A percentile compares a stretch with the other conserved stretches of the same genome.
phyloP scores from a whole-genome alignment of 2,329 filamentous ascomycete species.

The Colletotrichum cordylinicola region DNA sequence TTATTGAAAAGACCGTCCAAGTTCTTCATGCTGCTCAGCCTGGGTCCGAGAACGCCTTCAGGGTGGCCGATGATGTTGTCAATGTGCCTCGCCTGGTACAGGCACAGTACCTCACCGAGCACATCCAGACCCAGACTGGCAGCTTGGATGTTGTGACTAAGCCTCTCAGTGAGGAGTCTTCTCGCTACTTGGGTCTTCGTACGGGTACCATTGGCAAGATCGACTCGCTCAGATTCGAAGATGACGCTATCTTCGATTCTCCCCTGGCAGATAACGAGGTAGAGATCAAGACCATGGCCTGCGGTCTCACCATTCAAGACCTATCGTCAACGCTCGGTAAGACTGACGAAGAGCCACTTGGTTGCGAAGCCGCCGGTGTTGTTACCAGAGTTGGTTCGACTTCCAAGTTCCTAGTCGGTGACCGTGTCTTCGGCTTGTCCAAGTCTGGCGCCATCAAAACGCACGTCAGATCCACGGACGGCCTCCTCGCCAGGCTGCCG shows the following conservation, averaged over 20 bases:
- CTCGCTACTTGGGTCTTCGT: slow-evolving; percentile 36
- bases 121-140: slow-evolving; percentile 20
- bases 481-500: slow-evolving; percentile 39
- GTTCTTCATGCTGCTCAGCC: neutral
- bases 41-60: neutral
- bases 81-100: slow-evolving; percentile 4
- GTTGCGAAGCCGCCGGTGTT: slow-evolving; percentile 36
- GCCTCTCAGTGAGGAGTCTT: neutral
- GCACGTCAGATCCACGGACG: slow-evolving; percentile 21
- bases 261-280: slow-evolving; percentile 39
- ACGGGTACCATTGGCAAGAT: slow-evolving; percentile 28
- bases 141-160: neutral
- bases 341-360: slow-evolving; percentile 25
- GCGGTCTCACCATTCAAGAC: slow-evolving; percentile 52
- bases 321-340: slow-evolving; percentile 37
- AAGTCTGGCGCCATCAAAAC: slow-evolving; percentile 24
- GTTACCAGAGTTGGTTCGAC: slow-evolving; percentile 35
- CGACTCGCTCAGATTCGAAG: slow-evolving; percentile 29
- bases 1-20: neutral
- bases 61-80: neutral
- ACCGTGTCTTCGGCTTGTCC: slow-evolving; percentile 29
- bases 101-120: slow-evolving; percentile 9
- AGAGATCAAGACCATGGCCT: slow-evolving; percentile 46
- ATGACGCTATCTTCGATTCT: slow-evolving; percentile 24
- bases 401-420: slow-evolving; percentile 34